phyloP scores from a whole-genome alignment of 2,329 filamentous ascomycete genomes.

The Capronia coronata region DNA sequence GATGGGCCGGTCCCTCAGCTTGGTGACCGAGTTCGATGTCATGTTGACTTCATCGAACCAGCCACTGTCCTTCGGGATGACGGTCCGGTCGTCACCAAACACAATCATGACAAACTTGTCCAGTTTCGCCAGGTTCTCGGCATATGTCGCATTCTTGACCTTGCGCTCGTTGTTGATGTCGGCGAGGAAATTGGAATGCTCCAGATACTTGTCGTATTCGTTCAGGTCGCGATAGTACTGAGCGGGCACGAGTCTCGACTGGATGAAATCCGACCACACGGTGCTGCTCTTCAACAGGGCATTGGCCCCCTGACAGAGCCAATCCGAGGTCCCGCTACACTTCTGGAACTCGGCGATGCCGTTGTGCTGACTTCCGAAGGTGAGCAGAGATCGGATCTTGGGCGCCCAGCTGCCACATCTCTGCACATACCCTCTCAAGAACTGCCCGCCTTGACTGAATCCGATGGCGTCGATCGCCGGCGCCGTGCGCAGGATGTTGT shows the following conservation, averaged over 20 bases:
- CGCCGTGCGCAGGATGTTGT: slow-evolving; percentile 74
- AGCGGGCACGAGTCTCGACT: slow-evolving; percentile 75
- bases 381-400: slow-evolving; percentile 70
- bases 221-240: slow-evolving; percentile 81
- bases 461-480: slow-evolving; percentile 84
- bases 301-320: slow-evolving; percentile 74
- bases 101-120: slow-evolving; percentile 81
- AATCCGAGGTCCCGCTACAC: slow-evolving; percentile 62
- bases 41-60: slow-evolving; percentile 87
- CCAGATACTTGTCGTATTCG: slow-evolving; percentile 66
- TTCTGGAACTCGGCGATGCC: slow-evolving; percentile 77
- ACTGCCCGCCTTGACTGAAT: slow-evolving; percentile 93
- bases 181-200: slow-evolving; percentile 78
- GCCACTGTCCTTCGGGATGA: slow-evolving; percentile 80
- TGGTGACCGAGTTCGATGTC: slow-evolving; percentile 55
- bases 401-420: slow-evolving; percentile 64
- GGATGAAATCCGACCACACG: slow-evolving; percentile 66
- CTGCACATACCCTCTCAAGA: slow-evolving; percentile 85
- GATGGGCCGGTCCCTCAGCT: slow-evolving; percentile 61
- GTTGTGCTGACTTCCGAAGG: slow-evolving; percentile 86
- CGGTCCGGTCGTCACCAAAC: slow-evolving; percentile 78
- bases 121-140: slow-evolving; percentile 60
- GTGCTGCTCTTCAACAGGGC: slow-evolving; percentile 71
- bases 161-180: slow-evolving; percentile 91
- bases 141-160: slow-evolving; percentile 68